These are phyloP conservation scores for Suhomyces taliae DNA, from an alignment of 1,139 yeast genomes.

Conservation along the genomic window DNA sequence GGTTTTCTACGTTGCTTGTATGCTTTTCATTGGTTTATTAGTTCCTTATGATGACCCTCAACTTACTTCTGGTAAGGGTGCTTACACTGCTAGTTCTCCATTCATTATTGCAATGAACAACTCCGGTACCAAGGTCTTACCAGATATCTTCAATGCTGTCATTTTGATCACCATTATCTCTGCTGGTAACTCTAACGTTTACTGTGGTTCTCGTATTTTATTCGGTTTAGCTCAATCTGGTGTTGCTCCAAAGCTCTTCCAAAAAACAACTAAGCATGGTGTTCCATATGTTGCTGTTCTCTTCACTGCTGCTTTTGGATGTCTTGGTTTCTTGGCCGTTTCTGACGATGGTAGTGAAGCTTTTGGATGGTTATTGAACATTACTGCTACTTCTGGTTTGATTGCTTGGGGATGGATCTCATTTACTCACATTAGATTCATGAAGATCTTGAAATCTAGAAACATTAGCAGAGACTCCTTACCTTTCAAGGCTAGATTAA, in stretches of 20 bases:
- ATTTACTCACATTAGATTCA: slow-evolving; percentile 64
- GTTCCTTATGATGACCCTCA: slow-evolving; percentile 75
- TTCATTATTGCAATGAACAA: slow-evolving; percentile 60
- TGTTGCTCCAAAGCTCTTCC: slow-evolving; percentile 60
- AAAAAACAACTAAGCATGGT: slow-evolving; percentile 56
- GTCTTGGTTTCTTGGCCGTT: slow-evolving; percentile 65
- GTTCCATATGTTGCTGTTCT: slow-evolving; percentile 65
- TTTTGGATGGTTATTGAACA: slow-evolving; percentile 80
- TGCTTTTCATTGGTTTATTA: slow-evolving; percentile 78
- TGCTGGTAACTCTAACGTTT: slow-evolving; percentile 81
- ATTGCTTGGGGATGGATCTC: slow-evolving; percentile 74
- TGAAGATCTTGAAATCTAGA: slow-evolving; percentile 57
- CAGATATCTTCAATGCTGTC: slow-evolving; percentile 75
- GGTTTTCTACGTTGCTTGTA: slow-evolving; percentile 74
- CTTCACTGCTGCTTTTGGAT: slow-evolving; percentile 60
- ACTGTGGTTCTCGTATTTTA: slow-evolving; percentile 73
- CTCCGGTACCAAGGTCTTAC: slow-evolving; percentile 68
- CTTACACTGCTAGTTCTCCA: slow-evolving; percentile 49
- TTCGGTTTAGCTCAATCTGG: slow-evolving; percentile 64
- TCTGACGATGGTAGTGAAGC: slow-evolving; percentile 64
- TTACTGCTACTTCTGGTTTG: slow-evolving; percentile 75
- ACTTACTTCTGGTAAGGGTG: slow-evolving; percentile 20
- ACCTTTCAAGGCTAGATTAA: slow-evolving; percentile 67
- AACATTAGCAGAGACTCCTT: slow-evolving; percentile 58
- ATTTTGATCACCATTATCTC: slow-evolving; percentile 67